A percentile compares a stretch with the other conserved stretches of the same genome.
phyloP scores from a whole-genome alignment of 768 basidiomycete genomes.

The Panellus pusillus region DNA sequence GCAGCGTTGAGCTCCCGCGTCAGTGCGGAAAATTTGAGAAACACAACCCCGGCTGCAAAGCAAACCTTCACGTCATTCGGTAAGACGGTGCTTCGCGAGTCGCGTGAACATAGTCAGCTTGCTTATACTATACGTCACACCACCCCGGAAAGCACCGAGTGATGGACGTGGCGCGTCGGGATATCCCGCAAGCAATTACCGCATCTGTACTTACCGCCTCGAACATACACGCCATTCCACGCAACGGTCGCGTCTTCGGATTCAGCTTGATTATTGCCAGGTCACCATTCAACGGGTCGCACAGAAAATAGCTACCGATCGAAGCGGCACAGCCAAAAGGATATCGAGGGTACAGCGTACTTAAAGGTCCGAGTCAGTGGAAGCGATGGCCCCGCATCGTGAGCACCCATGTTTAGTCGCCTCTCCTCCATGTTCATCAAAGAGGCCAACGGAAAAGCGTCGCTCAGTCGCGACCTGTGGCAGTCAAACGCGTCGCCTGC shows the following conservation, averaged over 20 bases:
- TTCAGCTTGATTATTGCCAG: background rate
- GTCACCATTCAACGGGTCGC: background rate
- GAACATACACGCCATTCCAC: conserved; percentile 9
- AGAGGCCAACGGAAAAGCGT: conserved; percentile 39
- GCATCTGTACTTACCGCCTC: background rate
- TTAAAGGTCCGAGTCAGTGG: conserved; percentile 6
- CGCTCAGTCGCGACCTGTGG: conserved; percentile 54
- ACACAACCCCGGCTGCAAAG: no score
- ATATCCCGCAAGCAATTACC: background rate
- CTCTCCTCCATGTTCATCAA: conserved; percentile 5
- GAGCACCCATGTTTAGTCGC: conserved; percentile 4
- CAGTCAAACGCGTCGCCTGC: conserved; percentile 34
- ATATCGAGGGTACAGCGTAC: background rate
- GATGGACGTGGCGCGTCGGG: no score
- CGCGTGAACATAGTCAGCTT: no score
- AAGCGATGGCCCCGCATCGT: conserved; percentile 18
- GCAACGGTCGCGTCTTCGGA: conserved; percentile 10
- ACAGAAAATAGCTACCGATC: conserved; percentile 1
- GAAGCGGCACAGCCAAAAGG: background rate
- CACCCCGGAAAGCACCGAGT: no score
- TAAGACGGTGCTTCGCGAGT: no score
- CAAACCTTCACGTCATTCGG: no score
- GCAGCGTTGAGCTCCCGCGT: no score
- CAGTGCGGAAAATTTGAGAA: no score
- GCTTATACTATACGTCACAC: no score